Conservation (phyloP, 2,329 filamentous ascomycete genomes). For the Diaporthe caulivora region DNA sequence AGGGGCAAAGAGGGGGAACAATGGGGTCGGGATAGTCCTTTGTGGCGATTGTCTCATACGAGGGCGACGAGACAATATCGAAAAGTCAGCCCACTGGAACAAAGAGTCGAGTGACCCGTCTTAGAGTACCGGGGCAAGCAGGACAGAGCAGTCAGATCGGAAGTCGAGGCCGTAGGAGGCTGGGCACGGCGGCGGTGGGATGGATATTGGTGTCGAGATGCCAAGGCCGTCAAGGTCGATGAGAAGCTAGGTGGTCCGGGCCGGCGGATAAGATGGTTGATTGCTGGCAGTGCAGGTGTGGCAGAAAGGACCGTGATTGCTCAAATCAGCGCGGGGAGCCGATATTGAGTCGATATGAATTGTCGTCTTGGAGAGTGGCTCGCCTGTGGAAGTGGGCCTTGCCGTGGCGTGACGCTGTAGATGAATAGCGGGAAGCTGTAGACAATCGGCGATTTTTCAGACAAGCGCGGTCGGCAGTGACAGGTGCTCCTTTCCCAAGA, state of each 20-base stretch:
- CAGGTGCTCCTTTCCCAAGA: conserved; percentile 15
- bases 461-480: conserved; percentile 24
- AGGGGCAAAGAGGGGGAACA: conserved; percentile 18
- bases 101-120: conserved; percentile 23
- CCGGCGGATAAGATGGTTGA: conserved; percentile 37
- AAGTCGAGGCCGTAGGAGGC: conserved; percentile 12
- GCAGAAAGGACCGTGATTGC: conserved; percentile 34
- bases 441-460: conserved; percentile 24
- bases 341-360: conserved; percentile 25
- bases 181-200: conserved; percentile 3
- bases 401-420: conserved; percentile 19
- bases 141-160: conserved; percentile 17
- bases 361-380: not conserved
- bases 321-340: conserved; percentile 24
- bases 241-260: conserved; percentile 37
- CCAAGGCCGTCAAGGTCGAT: conserved; percentile 21
- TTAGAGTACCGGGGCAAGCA: conserved; percentile 17
- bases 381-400: conserved; percentile 26
- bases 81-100: conserved; percentile 19
- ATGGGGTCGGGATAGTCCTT: conserved; percentile 17
- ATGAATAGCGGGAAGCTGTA: conserved; percentile 29
- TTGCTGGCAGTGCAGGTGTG: conserved; percentile 22
- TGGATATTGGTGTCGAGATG: conserved; percentile 19
- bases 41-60: conserved; percentile 27
- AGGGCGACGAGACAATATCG: conserved; percentile 14